Percentiles rank a stretch among this genome's conserved stretches.
Conservation (phyloP, 2,329 filamentous ascomycete species). For the Colletotrichum echinochloae region DNA sequence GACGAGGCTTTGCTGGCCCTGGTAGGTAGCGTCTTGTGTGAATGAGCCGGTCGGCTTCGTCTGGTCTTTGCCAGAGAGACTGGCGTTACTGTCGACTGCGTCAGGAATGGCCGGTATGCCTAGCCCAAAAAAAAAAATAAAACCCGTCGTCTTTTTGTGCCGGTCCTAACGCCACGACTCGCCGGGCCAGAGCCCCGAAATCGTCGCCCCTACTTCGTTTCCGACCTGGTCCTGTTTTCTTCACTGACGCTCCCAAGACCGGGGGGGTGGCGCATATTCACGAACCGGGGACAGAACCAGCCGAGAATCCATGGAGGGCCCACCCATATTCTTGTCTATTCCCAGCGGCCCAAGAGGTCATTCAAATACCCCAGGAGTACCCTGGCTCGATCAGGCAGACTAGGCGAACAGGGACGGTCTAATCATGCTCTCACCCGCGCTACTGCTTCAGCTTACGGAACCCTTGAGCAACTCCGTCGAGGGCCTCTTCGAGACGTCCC, state of each 20-base stretch:
- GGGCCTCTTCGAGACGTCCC: constrained; percentile 33
- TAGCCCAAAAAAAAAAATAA: neutral
- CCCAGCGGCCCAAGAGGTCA: constrained; percentile 18
- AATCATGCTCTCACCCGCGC: constrained; percentile 35
- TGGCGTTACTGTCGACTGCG: constrained; percentile 5
- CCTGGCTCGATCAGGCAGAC: constrained; percentile 18
- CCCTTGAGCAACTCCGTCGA: constrained; percentile 22
- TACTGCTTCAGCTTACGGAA: constrained; percentile 31
- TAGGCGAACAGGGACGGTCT: constrained; percentile 18
- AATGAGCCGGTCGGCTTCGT: constrained; percentile 20
- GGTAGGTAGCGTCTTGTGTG: constrained; percentile 18
- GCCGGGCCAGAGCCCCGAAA: constrained; percentile 9
- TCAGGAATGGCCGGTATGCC: constrained; percentile 25
- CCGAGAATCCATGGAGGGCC: constrained; percentile 19
- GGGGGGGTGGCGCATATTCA: constrained; percentile 22
- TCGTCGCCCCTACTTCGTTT: constrained; percentile 8
- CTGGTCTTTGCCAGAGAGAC: neutral
- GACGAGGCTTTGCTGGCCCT: constrained; percentile 34
- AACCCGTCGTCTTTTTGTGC: constrained; percentile 2
- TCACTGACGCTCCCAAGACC: constrained; percentile 33
- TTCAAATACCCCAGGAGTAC: constrained; percentile 34
- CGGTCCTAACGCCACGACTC: constrained; percentile 31
- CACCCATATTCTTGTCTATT: constrained; percentile 26
- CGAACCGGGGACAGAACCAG: constrained; percentile 31
- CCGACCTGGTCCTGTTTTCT: constrained; percentile 15